Base-by-base conservation (phyloP, 2,329 filamentous ascomycete genomes). In the Pseudogymnoascus destructans region DNA sequence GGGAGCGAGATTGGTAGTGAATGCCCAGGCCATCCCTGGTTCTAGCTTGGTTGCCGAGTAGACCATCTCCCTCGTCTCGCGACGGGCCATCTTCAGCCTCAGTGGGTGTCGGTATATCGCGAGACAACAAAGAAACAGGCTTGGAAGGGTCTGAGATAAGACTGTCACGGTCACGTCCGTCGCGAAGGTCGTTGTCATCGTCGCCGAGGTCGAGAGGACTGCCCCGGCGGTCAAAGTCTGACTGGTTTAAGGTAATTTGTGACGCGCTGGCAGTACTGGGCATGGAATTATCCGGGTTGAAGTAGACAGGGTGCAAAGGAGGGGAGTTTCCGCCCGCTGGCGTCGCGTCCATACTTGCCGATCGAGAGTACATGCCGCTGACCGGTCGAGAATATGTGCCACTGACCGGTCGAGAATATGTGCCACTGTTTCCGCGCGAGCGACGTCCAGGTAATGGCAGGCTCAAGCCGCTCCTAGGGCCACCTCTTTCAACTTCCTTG, bases 401-500 rank as follows among this genome's bases (percentile, higher is more conserved):
- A 52, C 46, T 52, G 8, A 52, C 46, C n/a, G 46, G 46, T 30
- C 46, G 46, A 52, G 46, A 52, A 30, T 52, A 52, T 30, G 46
- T 52, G 25, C 46, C 46, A 52, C 46, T 52, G 8, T 52, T 52
- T 30, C 46, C 46, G 25, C 46, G 46, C 25, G 46, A 52, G 17
- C 46, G 46, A 17, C 46, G 46, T 52, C 46, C 46, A 11, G 46
- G 46, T 5, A 52, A 30, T 17, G 46, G 46, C 23, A 52, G 46
- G 8, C 46, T 52, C 25, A 52, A 13, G 8, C 46, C 46, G 5
- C 46, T 52, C 15, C 46, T 52, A 52, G 46, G 46, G n/a, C 46
- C 46, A 52, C 46, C 46, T 30, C 25, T 52, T 30, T 52, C 46
- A 11, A 52, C 67, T 63, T 72, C 72, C 52, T 62, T 62, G 3